A percentile compares a stretch with the other conserved stretches of the same genome.
Evolutionary conservation across 768 basidiomycete species (phyloP).

Genomic region (Nidularia sp.): DNA sequence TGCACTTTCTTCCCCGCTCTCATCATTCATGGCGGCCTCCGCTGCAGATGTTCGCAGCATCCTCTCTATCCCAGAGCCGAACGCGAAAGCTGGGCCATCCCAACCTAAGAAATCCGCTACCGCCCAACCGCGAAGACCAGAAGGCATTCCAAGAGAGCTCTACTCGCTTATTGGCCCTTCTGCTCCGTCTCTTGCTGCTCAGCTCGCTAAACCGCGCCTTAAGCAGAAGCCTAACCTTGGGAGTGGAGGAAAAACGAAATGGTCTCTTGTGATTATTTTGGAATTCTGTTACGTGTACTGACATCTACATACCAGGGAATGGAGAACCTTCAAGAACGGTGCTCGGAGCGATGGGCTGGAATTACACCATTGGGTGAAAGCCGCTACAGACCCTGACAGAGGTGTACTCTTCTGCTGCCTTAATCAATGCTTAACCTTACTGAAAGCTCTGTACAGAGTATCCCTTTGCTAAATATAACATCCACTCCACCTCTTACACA

Average conservation of each 20-base stretch:
- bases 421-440: neutral
- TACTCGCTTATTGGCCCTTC: constrained; percentile 95
- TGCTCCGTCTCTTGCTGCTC: constrained; percentile 78
- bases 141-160: constrained; percentile 90
- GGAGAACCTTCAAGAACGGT: constrained; percentile 66
- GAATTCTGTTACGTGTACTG: neutral
- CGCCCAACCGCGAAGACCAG: constrained; percentile 60
- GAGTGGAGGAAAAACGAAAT: constrained; percentile 58
- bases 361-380: constrained; percentile 83
- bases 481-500: constrained; percentile 55
- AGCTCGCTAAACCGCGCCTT: constrained; percentile 75
- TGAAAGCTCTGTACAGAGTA: constrained; percentile 47
- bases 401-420: constrained; percentile 34
- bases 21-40: constrained; percentile 53
- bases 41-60: constrained; percentile 85
- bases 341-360: constrained; percentile 66
- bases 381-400: constrained; percentile 42
- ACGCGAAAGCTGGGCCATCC: constrained; percentile 38
- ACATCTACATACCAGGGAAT: constrained; percentile 54
- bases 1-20: constrained; percentile 4
- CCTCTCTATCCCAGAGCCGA: constrained; percentile 55
- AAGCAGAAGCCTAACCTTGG: constrained; percentile 84
- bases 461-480: constrained; percentile 80
- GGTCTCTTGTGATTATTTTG: constrained; percentile 36
- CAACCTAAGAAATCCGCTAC: constrained; percentile 40